Evolutionary conservation across 345 rosid genomes (phyloP).

Genomic region (Gossypium raimondii): DNA sequence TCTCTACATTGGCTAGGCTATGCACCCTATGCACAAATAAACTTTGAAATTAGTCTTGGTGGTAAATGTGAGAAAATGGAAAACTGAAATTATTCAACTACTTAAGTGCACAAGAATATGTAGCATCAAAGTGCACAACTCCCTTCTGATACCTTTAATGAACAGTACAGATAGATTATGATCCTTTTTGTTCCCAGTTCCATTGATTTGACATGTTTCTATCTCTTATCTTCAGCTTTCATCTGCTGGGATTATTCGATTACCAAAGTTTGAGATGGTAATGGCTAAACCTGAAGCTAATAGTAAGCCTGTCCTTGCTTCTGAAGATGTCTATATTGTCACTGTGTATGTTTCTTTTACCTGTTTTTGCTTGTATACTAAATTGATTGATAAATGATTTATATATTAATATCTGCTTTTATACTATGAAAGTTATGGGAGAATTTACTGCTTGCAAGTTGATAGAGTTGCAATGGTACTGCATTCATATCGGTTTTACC

Average conservation of each 20-base stretch:
- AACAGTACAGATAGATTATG: background rate
- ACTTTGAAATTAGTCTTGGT: background rate
- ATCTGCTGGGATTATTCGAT: constrained; percentile 76
- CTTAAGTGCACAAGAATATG: background rate
- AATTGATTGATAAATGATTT: constrained; percentile 3
- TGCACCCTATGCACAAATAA: background rate
- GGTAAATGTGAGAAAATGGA: background rate
- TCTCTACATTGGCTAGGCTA: background rate
- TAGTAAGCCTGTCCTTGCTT: constrained; percentile 84
- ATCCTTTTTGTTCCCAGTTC: background rate
- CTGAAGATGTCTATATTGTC: constrained; percentile 77
- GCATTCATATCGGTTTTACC: constrained; percentile 84
- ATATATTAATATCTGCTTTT: constrained; percentile 14
- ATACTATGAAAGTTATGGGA: constrained; percentile 72
- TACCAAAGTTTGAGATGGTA: constrained; percentile 95
- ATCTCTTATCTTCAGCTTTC: constrained; percentile 66
- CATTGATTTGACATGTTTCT: constrained; percentile 22
- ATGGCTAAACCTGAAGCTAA: constrained; percentile 86
- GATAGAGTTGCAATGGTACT: constrained; percentile 97
- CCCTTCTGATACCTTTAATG: background rate
- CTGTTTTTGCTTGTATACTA: constrained; percentile 9
- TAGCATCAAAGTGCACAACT: background rate
- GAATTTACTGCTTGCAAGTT: constrained; percentile 96
- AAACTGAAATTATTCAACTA: background rate
- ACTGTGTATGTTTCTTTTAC: constrained; percentile 59